Percentiles rank a stretch among this genome's conserved stretches.
Conservation (phyloP, 768 basidiomycete species). For the Pilatotrama ljubarskyi region DNA sequence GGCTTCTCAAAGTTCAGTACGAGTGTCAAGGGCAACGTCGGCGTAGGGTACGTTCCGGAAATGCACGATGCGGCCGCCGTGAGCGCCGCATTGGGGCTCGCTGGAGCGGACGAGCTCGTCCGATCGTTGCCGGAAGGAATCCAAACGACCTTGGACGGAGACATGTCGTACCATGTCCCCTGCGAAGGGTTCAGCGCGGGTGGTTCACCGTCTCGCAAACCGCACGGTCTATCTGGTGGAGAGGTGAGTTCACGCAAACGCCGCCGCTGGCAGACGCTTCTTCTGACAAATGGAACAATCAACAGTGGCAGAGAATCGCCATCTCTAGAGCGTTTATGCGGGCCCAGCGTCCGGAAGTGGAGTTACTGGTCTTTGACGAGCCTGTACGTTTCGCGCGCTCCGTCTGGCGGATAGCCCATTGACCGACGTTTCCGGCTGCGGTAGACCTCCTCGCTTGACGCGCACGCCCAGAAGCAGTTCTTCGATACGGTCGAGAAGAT, state of each 20-base stretch:
- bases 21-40: constrained; percentile 81
- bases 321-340: constrained; percentile 88
- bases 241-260: constrained; percentile 53
- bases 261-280: background rate
- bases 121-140: constrained; percentile 69
- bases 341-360: constrained; percentile 69
- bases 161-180: constrained; percentile 49
- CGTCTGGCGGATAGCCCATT: background rate
- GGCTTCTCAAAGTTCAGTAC: constrained; percentile 80
- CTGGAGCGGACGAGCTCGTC: constrained; percentile 68
- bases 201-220: constrained; percentile 33
- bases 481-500: constrained; percentile 74
- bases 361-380: constrained; percentile 83
- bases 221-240: constrained; percentile 79
- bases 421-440: background rate
- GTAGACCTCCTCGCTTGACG: constrained; percentile 79
- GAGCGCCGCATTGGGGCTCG: constrained; percentile 64
- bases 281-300: background rate
- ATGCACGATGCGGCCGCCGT: constrained; percentile 58
- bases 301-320: constrained; percentile 84
- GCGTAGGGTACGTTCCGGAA: constrained; percentile 73
- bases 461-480: constrained; percentile 76
- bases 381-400: constrained; percentile 49
- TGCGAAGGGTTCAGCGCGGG: constrained; percentile 21
- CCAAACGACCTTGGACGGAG: constrained; percentile 68